phyloP scores from a whole-genome alignment of 2,329 filamentous ascomycete species.

The Aspergillus versicolor region DNA sequence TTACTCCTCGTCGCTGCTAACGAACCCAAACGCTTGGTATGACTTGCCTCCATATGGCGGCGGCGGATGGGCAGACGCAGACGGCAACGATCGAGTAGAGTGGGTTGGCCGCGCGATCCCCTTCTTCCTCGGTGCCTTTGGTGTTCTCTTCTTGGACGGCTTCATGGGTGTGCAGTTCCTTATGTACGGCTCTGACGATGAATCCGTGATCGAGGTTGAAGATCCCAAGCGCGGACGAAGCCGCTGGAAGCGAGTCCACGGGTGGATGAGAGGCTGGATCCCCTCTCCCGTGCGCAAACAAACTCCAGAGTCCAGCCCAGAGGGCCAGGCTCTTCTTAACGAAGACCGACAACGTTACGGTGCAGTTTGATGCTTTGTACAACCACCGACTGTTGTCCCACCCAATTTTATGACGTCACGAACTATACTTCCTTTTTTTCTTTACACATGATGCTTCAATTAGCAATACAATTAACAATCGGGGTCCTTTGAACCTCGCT shows the following conservation, averaged over 20 bases:
- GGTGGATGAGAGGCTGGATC: conserved; percentile 68
- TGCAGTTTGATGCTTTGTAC: conserved; percentile 25
- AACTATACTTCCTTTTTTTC: neutral
- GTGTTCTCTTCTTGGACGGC: conserved; percentile 62
- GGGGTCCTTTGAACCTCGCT: too few species aligned
- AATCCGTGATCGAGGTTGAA: conserved; percentile 48
- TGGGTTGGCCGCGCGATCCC: conserved; percentile 61
- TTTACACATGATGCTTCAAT: neutral
- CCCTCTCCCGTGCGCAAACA: conserved; percentile 44
- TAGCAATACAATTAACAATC: neutral
- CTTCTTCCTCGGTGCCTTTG: conserved; percentile 66
- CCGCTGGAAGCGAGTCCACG: conserved; percentile 58
- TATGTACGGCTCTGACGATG: conserved; percentile 54
- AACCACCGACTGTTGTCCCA: neutral
- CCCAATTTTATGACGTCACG: neutral
- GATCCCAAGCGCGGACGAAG: conserved; percentile 43
- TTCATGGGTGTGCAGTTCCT: conserved; percentile 64
- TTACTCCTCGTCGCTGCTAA: conserved; percentile 62
- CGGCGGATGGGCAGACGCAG: conserved; percentile 59
- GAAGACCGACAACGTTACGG: conserved; percentile 33
- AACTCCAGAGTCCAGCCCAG: conserved; percentile 14
- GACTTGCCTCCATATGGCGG: conserved; percentile 57
- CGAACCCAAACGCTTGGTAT: conserved; percentile 64
- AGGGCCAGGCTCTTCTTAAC: conserved; percentile 32
- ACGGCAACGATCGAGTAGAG: conserved; percentile 54